A percentile compares a stretch with the other conserved stretches of the same genome.
Evolutionary conservation across 2,329 filamentous ascomycete genomes (phyloP).

Genomic region (Fusarium napiforme): DNA sequence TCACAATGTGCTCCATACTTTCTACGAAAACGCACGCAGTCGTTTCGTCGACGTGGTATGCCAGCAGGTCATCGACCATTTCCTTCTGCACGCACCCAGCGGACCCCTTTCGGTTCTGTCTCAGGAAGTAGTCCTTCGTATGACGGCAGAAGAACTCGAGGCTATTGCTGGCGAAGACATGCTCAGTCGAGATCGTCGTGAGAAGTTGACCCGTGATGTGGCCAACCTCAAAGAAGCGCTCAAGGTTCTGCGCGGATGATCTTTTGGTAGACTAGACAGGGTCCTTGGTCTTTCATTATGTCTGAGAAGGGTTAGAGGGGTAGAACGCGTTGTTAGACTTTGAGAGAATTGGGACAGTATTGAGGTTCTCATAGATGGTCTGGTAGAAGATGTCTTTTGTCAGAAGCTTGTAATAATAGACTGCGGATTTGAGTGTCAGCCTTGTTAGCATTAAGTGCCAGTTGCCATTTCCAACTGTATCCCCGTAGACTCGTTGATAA

Average conservation of each 20-base stretch:
- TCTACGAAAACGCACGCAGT: constrained; percentile 70
- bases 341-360: not conserved
- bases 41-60: constrained; percentile 73
- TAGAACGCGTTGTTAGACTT: not conserved
- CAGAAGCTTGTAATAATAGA: not conserved
- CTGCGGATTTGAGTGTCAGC: not conserved
- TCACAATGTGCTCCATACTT: constrained; percentile 68
- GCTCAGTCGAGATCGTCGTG: constrained; percentile 53
- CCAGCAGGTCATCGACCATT: constrained; percentile 66
- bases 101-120: constrained; percentile 65
- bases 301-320: not conserved
- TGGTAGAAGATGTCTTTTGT: not conserved
- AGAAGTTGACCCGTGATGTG: constrained; percentile 58
- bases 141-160: constrained; percentile 62
- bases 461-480: rapidly evolving
- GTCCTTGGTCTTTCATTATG: not conserved
- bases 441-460: rapidly evolving
- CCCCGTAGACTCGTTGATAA: not conserved
- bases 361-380: not conserved
- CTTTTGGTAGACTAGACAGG: not conserved
- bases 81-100: constrained; percentile 59
- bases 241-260: constrained; percentile 37
- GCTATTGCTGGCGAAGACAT: constrained; percentile 69
- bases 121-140: no score
- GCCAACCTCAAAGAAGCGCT: constrained; percentile 54